A percentile compares a stretch with the other conserved stretches of the same genome.
Conservation (phyloP, 306 rosid genomes). For the Betula pendula region DNA sequence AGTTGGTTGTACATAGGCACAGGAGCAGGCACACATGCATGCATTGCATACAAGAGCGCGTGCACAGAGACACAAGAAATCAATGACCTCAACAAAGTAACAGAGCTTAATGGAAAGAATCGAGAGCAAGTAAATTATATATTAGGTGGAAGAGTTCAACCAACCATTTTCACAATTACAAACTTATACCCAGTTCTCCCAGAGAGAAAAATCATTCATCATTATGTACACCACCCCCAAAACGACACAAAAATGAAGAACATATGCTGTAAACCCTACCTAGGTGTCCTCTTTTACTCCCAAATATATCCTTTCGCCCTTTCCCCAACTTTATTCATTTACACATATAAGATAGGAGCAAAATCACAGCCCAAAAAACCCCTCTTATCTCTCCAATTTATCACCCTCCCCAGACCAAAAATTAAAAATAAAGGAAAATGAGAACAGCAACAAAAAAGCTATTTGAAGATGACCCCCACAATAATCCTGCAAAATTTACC, state of each 20-base stretch:
- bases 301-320: conserved; percentile 50
- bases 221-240: conserved; percentile 77
- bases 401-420: conserved; percentile 38
- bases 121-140: conserved; percentile 51
- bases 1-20: no score
- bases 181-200: conserved; percentile 65
- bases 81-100: neutral
- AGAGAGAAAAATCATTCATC: conserved; percentile 47
- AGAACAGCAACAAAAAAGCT: conserved; percentile 39
- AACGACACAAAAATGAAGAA: conserved; percentile 37
- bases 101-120: conserved; percentile 34
- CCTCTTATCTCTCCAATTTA: conserved; percentile 44
- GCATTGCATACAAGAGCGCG: no score
- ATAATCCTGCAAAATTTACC: conserved; percentile 49
- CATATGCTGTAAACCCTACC: conserved; percentile 51
- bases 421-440: conserved; percentile 31
- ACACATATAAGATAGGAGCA: conserved; percentile 58
- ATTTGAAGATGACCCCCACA: conserved; percentile 32
- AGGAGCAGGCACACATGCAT: no score
- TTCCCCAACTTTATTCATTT: conserved; percentile 70
- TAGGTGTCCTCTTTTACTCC: conserved; percentile 43
- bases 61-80: no score
- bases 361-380: conserved; percentile 57
- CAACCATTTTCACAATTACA: conserved; percentile 50
- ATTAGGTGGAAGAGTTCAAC: conserved; percentile 49